Evolutionary conservation across 345 rosid genomes (phyloP).

Genomic region (Orychophragmus violaceus): DNA sequence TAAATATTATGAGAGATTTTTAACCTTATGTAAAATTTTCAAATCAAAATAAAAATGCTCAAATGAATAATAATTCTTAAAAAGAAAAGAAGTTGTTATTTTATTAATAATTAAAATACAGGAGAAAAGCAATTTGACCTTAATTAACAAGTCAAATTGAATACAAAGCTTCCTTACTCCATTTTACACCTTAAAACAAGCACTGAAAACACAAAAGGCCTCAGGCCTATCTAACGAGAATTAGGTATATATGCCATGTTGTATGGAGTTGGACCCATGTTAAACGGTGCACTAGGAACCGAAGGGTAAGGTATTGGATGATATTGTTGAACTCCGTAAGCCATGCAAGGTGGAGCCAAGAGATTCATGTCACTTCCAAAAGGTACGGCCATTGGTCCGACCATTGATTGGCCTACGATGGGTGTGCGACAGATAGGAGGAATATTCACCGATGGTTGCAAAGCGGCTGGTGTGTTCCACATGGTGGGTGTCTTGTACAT

Average conservation of each 20-base stretch:
- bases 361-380: slow-evolving; percentile 72
- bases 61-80: not conserved
- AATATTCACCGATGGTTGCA: slow-evolving; percentile 31
- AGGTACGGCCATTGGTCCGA: slow-evolving; percentile 56
- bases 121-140: not conserved
- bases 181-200: not conserved
- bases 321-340: slow-evolving; percentile 53
- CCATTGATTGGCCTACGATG: slow-evolving; percentile 60
- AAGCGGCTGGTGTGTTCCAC: not conserved
- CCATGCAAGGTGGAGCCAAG: slow-evolving; percentile 45
- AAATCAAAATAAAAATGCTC: not conserved
- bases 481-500: not conserved
- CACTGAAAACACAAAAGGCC: not conserved
- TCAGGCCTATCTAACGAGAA: slow-evolving; percentile 35
- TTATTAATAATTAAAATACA: not conserved
- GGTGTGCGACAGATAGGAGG: slow-evolving; percentile 44
- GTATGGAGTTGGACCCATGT: slow-evolving; percentile 47
- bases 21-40: not conserved
- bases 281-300: slow-evolving; percentile 62
- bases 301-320: slow-evolving; percentile 33
- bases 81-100: too few relatives aligned
- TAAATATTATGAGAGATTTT: not conserved
- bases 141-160: not conserved
- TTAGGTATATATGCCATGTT: slow-evolving; percentile 43
- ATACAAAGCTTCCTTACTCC: not conserved